These are phyloP conservation scores for Aspergillus calidoustus DNA, from an alignment of 2,329 filamentous ascomycete species.

Conservation along the genomic window DNA sequence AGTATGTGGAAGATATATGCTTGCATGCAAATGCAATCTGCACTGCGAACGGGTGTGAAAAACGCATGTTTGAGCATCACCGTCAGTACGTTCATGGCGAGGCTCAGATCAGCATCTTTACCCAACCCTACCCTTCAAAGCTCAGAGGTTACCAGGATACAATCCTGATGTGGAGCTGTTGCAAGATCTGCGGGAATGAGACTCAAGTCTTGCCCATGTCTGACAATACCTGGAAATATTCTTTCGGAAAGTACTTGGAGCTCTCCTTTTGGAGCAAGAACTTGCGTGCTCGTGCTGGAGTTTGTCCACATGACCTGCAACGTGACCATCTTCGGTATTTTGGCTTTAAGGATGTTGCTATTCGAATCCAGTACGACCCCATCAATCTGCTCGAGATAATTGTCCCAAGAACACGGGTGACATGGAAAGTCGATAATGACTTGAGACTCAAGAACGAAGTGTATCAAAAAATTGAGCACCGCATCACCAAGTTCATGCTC, in stretches of 20 bases:
- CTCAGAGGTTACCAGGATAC: slow-evolving; percentile 69
- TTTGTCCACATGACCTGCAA: slow-evolving; percentile 91
- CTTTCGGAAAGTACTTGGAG: slow-evolving; percentile 97
- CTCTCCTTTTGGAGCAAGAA: slow-evolving; percentile 93
- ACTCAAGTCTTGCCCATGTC: slow-evolving; percentile 92
- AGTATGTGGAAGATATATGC: slow-evolving; percentile 92
- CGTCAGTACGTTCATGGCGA: slow-evolving; percentile 96
- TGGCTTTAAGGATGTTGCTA: slow-evolving; percentile 79
- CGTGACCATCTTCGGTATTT: slow-evolving; percentile 93
- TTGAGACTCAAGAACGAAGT: slow-evolving; percentile 91
- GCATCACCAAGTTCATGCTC: slow-evolving; percentile 82
- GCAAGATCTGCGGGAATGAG: slow-evolving; percentile 88
- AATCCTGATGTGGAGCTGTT: slow-evolving; percentile 98
- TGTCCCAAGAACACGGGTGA: slow-evolving; percentile 85
- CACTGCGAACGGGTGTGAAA: slow-evolving; percentile 81
- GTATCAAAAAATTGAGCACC: slow-evolving; percentile 77
- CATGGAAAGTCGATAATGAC: slow-evolving; percentile 97
- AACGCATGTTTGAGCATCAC: slow-evolving; percentile 89
- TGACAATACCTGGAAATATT: slow-evolving; percentile 94
- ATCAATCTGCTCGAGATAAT: slow-evolving; percentile 94
- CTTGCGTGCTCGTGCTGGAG: slow-evolving; percentile 71
- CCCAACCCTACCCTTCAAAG: slow-evolving; percentile 74
- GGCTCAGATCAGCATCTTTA: slow-evolving; percentile 87
- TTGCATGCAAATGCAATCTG: slow-evolving; percentile 77
- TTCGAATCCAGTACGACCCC: slow-evolving; percentile 89